Base-by-base conservation (phyloP, 805 yeast genomes). In the Saccharomycopsis oosterbeekiorum region DNA sequence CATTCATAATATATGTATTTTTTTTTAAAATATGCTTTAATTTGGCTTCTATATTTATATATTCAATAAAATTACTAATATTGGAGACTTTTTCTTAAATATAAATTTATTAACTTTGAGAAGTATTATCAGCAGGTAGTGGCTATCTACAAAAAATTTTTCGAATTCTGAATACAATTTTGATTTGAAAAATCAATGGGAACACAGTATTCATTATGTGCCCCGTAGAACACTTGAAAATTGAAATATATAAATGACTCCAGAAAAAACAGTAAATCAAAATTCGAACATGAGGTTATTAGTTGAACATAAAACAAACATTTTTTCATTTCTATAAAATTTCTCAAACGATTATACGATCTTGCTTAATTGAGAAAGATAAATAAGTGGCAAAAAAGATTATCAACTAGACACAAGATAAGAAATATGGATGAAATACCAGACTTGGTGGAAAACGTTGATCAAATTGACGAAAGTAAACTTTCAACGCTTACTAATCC, bases 391-490 rank as follows among this genome's bases (percentile, higher is more conserved):
- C n/a, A n/a, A n/a, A n/a, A n/a, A n/a, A n/a, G 50, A 42, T 8
- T 12, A 4, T 19, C 9, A 24, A n/a, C 19, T 2, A 24, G 19
- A 12, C 15, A 14, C 5, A 37, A 37, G 12, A 47, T 47, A 21
- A 19, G 4, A 15, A 47, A 47, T 19, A 58, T 53, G 58, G 63
- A 60, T 8, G 71, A 68, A 60, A 73, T 74, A 21, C 78, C 78
- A 14, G 73, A 74, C 6, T 67, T 74, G 43, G 78, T 75, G 21
- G 68, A 67, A 55, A 70, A 63, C 6, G 67, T 75, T n/a, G 67
- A 65, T 4, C 67, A 63, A 26, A 67, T 65, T 40, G 67, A 69
- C 36, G 62, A 60, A 39, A 19, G 29, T 51, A 43, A 21, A 41
- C 50, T 24, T 51, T 42, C 26, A 51, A 17, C n/a, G 34, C 50